Evolutionary conservation across 257 asterid species (phyloP).

Genomic region (Solanum neorickii): DNA sequence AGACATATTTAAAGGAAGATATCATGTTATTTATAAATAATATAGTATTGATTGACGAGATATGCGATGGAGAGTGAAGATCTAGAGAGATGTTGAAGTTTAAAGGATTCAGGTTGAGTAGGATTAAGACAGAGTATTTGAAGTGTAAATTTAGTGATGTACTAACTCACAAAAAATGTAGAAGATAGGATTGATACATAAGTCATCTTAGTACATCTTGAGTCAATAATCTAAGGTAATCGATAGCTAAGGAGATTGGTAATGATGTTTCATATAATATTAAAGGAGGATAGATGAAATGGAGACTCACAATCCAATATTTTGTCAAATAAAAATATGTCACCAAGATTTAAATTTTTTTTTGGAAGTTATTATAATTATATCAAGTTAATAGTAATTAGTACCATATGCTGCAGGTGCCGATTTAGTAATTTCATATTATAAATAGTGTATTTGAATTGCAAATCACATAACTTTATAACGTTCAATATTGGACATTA

Average conservation of each 20-base stretch:
- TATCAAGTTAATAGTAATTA: neutral
- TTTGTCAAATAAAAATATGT: neutral
- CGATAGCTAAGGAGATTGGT: neutral
- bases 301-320: fast-evolving
- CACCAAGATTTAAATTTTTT: too few relatives aligned
- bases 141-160: neutral
- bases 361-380: neutral
- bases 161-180: neutral
- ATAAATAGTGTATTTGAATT: neutral
- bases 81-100: neutral
- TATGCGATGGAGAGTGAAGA: neutral
- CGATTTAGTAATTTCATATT: neutral
- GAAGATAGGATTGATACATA: neutral
- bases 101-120: neutral
- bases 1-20: neutral
- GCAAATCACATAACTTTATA: neutral
- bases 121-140: neutral
- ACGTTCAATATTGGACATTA: neutral
- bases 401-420: neutral
- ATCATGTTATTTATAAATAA: neutral
- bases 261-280: neutral
- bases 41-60: neutral
- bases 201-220: neutral
- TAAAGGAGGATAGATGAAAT: neutral
- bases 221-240: neutral